These are phyloP conservation scores for Coniochaeta hoffmannii DNA, from an alignment of 2,329 filamentous ascomycete genomes.

Conservation along the genomic window DNA sequence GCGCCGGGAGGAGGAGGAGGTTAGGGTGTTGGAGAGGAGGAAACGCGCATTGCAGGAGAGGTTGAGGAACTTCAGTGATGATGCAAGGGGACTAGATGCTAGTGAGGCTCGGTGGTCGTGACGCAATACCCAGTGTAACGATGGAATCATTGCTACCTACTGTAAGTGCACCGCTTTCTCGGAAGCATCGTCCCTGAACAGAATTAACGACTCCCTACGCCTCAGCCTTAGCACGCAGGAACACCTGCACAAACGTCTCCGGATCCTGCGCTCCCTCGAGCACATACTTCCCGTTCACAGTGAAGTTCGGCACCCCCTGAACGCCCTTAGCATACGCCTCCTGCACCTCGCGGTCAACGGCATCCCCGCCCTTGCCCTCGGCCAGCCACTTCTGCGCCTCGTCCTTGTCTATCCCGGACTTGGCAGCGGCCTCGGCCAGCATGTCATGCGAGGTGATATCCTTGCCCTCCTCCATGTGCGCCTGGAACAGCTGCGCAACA, in stretches of 20 bases:
- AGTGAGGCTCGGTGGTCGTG: conserved; percentile 22
- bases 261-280: conserved; percentile 68
- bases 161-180: background rate
- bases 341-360: conserved; percentile 49
- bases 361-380: conserved; percentile 44
- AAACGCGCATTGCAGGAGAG: conserved; percentile 49
- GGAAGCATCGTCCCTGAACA: background rate
- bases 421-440: conserved; percentile 42
- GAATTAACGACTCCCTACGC: background rate
- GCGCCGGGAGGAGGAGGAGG: conserved; percentile 60
- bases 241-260: conserved; percentile 56
- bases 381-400: conserved; percentile 48
- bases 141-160: background rate
- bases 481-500: conserved; percentile 54
- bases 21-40: conserved; percentile 46
- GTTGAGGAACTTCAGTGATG: conserved; percentile 46
- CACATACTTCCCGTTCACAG: conserved; percentile 60
- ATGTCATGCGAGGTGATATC: conserved; percentile 54
- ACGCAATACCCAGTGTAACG: background rate
- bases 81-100: conserved; percentile 46
- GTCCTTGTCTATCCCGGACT: conserved; percentile 42
- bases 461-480: conserved; percentile 58
- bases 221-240: conserved; percentile 40
- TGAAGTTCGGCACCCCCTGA: conserved; percentile 67
- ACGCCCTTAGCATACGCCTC: conserved; percentile 45